Evolutionary conservation across 768 basidiomycete species (phyloP).

Genomic region (Boletus bicolor): DNA sequence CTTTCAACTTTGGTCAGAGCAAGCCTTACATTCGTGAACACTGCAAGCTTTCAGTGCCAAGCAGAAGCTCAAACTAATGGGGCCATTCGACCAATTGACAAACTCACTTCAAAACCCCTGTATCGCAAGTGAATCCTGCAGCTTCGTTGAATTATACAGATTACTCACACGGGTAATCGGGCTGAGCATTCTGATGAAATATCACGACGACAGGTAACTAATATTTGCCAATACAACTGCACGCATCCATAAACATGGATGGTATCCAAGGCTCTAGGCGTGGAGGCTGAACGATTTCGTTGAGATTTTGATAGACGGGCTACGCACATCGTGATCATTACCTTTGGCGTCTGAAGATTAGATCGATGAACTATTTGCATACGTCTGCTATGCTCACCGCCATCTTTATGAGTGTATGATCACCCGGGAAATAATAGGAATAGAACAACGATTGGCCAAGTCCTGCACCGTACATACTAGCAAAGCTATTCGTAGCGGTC

Average conservation of each 20-base stretch:
- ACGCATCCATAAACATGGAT: conserved; percentile 3
- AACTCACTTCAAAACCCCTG: conserved; percentile 1
- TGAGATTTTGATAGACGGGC: neutral
- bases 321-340: neutral
- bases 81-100: neutral
- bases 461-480: conserved; percentile 5
- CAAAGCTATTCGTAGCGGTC: neutral
- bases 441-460: conserved; percentile 7
- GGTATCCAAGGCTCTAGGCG: conserved; percentile 1
- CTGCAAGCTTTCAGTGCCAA: neutral
- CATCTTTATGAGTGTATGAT: neutral
- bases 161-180: conserved; percentile 1
- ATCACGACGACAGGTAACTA: neutral
- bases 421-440: conserved; percentile 1
- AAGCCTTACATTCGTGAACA: neutral
- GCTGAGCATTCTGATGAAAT: neutral
- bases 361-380: neutral
- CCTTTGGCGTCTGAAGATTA: neutral
- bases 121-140: neutral
- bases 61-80: neutral
- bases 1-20: neutral
- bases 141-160: neutral
- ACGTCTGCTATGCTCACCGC: neutral
- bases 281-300: neutral
- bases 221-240: conserved; percentile 3